A percentile compares a stretch with the other conserved stretches of the same genome.
Conservation (phyloP, 2,329 filamentous ascomycete species). For the Paecilomyces fulvus region DNA sequence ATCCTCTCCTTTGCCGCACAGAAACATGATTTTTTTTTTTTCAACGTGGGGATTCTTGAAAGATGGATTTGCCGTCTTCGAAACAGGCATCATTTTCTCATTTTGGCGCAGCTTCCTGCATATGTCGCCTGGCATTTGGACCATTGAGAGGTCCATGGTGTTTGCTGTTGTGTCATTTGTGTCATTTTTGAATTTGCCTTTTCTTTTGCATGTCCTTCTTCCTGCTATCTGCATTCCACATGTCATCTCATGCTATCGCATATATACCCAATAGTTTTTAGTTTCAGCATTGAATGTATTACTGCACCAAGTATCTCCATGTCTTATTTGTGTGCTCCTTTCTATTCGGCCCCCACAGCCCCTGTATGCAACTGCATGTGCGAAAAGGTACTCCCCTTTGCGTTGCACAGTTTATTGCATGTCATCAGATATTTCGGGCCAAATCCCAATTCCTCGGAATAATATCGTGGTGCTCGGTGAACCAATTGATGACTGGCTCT, state of each 20-base stretch:
- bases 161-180: not conserved
- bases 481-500: not conserved
- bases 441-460: too few species aligned
- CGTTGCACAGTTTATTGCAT: too few species aligned
- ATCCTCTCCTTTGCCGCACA: not conserved
- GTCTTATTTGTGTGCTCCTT: too few species aligned
- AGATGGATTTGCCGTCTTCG: not conserved
- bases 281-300: not conserved
- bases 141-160: not conserved
- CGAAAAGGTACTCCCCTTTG: too few species aligned
- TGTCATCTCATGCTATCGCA: not conserved
- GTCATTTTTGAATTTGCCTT: not conserved
- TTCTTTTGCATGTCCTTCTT: not conserved
- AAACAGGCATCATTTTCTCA: not conserved
- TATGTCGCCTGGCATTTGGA: too few species aligned
- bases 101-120: not conserved
- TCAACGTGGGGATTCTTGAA: not conserved
- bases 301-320: not conserved
- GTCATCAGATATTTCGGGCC: too few species aligned
- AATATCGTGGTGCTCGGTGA: too few species aligned
- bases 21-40: not conserved
- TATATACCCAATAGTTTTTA: not conserved
- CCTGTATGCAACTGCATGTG: too few species aligned
- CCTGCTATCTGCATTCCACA: not conserved
- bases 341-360: too few species aligned